These are phyloP conservation scores for Rhizopogon vinicolor DNA, from an alignment of 768 basidiomycete species.

Conservation along the genomic window DNA sequence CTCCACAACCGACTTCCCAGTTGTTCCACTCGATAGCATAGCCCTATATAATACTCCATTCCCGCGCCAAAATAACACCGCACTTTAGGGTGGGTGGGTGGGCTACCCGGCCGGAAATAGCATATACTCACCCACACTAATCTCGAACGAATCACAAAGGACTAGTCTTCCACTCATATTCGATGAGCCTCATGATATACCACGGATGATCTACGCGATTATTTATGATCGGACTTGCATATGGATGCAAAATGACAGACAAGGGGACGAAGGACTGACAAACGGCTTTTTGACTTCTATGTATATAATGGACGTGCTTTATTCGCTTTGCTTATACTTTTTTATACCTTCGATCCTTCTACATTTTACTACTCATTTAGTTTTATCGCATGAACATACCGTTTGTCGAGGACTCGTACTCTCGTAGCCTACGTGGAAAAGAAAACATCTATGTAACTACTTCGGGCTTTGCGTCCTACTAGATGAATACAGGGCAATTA, in stretches of 20 bases:
- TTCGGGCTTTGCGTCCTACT: too few species aligned
- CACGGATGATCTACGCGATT: conserved; percentile 13
- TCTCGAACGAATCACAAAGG: conserved; percentile 17
- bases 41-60: conserved; percentile 9
- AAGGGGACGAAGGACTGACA: conserved; percentile 20
- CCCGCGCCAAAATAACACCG: conserved; percentile 12
- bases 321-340: conserved; percentile 1
- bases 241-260: conserved; percentile 2
- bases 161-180: conserved; percentile 8
- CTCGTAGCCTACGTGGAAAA: conserved; percentile 12
- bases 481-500: too few species aligned
- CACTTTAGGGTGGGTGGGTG: background rate
- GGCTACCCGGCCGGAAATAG: conserved; percentile 16
- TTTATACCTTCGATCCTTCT: conserved; percentile 4
- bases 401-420: conserved; percentile 4
- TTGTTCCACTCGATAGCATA: conserved; percentile 32
- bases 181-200: conserved; percentile 24
- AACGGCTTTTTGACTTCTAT: conserved; percentile 22
- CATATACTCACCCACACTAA: conserved; percentile 26
- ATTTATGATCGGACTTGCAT: conserved; percentile 18
- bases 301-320: conserved; percentile 15
- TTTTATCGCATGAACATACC: conserved; percentile 15
- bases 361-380: conserved; percentile 20
- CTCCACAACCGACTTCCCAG: conserved; percentile 30
- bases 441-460: background rate